phyloP scores from a whole-genome alignment of 306 rosid species.

The Rubus parviflorus region DNA sequence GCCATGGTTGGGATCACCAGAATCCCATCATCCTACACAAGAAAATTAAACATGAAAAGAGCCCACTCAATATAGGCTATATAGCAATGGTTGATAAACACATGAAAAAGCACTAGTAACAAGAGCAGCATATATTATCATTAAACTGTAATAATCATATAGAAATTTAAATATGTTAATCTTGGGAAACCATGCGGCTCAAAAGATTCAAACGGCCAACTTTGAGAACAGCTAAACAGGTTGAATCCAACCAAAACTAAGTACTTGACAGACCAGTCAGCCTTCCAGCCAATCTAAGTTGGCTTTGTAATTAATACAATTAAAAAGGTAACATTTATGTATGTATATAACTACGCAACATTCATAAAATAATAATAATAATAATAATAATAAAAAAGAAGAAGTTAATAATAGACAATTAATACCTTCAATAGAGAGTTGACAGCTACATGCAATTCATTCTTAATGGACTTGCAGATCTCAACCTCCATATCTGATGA shows the following conservation, averaged over 20 bases:
- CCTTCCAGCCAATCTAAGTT: background rate
- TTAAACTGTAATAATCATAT: background rate
- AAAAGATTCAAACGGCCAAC: background rate
- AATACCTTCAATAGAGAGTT: conserved; percentile 80
- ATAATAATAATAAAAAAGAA: too few relatives aligned
- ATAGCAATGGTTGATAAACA: background rate
- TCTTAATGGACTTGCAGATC: conserved; percentile 59
- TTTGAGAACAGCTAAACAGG: background rate
- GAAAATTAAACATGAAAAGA: conserved; percentile 5
- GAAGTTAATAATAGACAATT: background rate
- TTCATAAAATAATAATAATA: background rate
- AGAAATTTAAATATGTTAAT: background rate
- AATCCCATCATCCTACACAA: conserved; percentile 84
- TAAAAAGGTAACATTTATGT: background rate
- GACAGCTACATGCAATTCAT: conserved; percentile 67
- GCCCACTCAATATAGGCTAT: background rate
- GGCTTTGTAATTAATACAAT: background rate
- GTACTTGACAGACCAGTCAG: background rate
- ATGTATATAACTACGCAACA: background rate
- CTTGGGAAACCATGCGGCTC: background rate
- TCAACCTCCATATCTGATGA: conserved; percentile 52
- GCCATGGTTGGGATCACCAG: conserved; percentile 87
- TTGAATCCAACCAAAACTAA: background rate
- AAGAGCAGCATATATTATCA: conserved; percentile 2
- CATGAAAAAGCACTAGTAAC: background rate